Percentiles rank a stretch among this genome's conserved stretches.
These are phyloP conservation scores for Odonthalia washingtoniensis DNA, from an alignment of 31 red algal genomes.

Conservation along the genomic window DNA sequence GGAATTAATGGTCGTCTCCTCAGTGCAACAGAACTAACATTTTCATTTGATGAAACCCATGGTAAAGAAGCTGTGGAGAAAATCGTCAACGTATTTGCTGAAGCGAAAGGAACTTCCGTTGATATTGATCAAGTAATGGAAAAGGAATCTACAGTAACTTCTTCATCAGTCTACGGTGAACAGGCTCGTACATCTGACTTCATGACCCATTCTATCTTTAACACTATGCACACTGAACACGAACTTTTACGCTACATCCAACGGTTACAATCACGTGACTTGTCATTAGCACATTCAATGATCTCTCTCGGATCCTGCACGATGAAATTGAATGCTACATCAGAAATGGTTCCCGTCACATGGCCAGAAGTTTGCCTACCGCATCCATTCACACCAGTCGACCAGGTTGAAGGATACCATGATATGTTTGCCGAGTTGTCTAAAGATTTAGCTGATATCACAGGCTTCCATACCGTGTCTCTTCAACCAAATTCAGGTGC, in stretches of 20 bases:
- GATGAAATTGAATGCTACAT: constrained; percentile 99
- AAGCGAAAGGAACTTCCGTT: constrained; percentile 33
- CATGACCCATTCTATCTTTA: constrained; percentile 96
- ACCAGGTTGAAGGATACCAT: constrained; percentile 93
- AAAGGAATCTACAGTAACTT: constrained; percentile 25
- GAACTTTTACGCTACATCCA: constrained; percentile 97
- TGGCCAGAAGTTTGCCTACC: constrained; percentile 91
- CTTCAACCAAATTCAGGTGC: constrained; percentile 99
- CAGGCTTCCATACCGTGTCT: constrained; percentile 90
- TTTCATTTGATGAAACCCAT: constrained; percentile 98
- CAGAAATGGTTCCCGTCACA: constrained; percentile 94
- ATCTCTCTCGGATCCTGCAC: constrained; percentile 99
- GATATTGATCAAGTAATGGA: constrained; percentile 48
- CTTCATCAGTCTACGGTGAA: constrained; percentile 15
- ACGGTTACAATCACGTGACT: constrained; percentile 80
- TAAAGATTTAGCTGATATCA: constrained; percentile 90
- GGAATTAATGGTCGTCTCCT: constrained; percentile 73
- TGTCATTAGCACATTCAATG: constrained; percentile 98
- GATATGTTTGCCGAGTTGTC: constrained; percentile 94
- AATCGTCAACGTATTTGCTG: constrained; percentile 73
- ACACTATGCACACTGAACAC: constrained; percentile 93
- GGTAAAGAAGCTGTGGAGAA: constrained; percentile 47
- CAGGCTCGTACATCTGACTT: constrained; percentile 76
- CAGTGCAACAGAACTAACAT: constrained; percentile 71
- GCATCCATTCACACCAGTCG: constrained; percentile 93